Base-by-base conservation (phyloP, 164 flowering plant genomes). In the Kalanchoe fedtschenkoi region DNA sequence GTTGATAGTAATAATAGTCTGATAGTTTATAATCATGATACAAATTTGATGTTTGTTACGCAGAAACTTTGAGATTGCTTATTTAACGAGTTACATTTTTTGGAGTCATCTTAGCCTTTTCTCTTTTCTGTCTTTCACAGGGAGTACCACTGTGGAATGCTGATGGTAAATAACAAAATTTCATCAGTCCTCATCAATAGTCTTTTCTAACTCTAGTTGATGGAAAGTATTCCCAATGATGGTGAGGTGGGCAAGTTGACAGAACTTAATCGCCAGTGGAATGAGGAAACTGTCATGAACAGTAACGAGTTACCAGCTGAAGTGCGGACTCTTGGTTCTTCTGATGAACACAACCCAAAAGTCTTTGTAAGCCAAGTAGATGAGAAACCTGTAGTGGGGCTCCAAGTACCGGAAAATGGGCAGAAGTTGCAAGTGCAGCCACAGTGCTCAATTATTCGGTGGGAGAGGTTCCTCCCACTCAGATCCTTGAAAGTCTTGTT, bases 401-500 rank as follows among this genome's bases (percentile, higher is more conserved):
- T 68, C 66, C 34, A 63, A 60, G 55, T 62, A 56, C 51, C 37
- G 63, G 60, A 81, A 72, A 38, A 66, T 66, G 60, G 74, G 66
- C 28, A 84, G 71, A 61, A 82, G 69, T 51, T 26, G 56, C 56
- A 51, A 51, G 56, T 17, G 56, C 83, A 70, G 67, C 71, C 72
- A 69, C 86, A 64, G 85, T 80, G 33, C 58, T n/a, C 86, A 7
- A 61, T 68, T 57, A 74, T 84, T 37, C 65, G 73, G 7, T 89
- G 95, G 91, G 91, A 82, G 37, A 71, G 81, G 61, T 80, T 82
- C 73, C 80, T 88, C 3, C 89, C 81, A 22, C 16, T 73, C 34
- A 71, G 80, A 62, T 72, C 81, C 5, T 66, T 85, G 21, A 82
- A 80, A 65, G 95, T 88, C 73, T 71, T 88, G 59, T 78, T 88